Evolutionary conservation across 768 basidiomycete genomes (phyloP), one percentile per base, ranked within the genome.

Genomic region (Tricholoma saponaceum): DNA sequence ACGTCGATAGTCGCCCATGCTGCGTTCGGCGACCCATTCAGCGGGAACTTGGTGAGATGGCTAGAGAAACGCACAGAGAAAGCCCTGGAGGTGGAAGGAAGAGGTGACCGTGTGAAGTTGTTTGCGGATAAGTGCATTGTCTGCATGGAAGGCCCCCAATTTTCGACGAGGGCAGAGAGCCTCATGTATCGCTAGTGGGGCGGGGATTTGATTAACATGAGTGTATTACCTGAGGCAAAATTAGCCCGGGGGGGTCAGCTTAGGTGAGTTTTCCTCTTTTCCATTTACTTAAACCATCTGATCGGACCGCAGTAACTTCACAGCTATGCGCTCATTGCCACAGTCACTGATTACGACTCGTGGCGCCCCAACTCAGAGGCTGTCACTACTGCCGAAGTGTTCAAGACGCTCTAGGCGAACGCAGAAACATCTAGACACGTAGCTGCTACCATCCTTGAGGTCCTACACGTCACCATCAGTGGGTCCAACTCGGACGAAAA

Each of bases 121-220:
- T n/a, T n/a, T n/a, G n/a, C n/a, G n/a, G n/a, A n/a, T n/a, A n/a
- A n/a, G n/a, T n/a, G n/a, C n/a, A n/a, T n/a, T n/a, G n/a, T n/a
- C n/a, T n/a, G n/a, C n/a, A n/a, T n/a, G n/a, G n/a, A n/a, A n/a
- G n/a, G n/a, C n/a, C n/a, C n/a, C n/a, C n/a, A n/a, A n/a, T n/a
- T n/a, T n/a, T n/a, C n/a, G n/a, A n/a, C n/a, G n/a, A n/a, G n/a
- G n/a, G n/a, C n/a, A n/a, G n/a, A n/a, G n/a, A n/a, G n/a, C n/a
- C 66, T 82, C 65, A 94, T 97, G 95, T 97, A 98, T 71, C 81
- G 95, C 20, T 79, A 81, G 49, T 95, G 91, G 90, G 96, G 96
- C 8, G 92, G 85, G 5, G 92, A 96, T 71, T 74, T 96, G 67
- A 95, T 96, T 74, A 95, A 98, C 72, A 99, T 99, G 96, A 96